These are phyloP conservation scores for Atkinsonella texensis DNA, from an alignment of 2,329 filamentous ascomycete species.

Conservation along the genomic window DNA sequence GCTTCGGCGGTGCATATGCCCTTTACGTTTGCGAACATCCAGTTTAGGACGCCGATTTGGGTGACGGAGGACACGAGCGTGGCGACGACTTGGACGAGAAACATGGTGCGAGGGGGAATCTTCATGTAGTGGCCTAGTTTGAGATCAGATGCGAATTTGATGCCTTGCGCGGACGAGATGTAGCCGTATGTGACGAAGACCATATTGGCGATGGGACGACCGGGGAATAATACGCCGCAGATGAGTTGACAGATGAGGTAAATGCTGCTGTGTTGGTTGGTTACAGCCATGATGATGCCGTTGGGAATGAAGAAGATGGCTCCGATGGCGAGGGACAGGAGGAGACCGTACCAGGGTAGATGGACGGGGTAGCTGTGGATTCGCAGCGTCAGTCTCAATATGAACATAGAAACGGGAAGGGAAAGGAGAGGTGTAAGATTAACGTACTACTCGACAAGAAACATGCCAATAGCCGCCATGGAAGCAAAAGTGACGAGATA, in stretches of 20 bases:
- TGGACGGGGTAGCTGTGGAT: slow-evolving; percentile 57
- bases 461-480: slow-evolving; percentile 71
- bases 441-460: slow-evolving; percentile 70
- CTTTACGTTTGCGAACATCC: slow-evolving; percentile 72
- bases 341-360: slow-evolving; percentile 74
- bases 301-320: slow-evolving; percentile 79
- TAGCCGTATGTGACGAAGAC: slow-evolving; percentile 88
- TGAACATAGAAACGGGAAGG: no score
- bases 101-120: slow-evolving; percentile 67
- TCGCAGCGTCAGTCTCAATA: neutral
- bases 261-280: slow-evolving; percentile 77
- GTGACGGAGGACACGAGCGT: slow-evolving; percentile 67
- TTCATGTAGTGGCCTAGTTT: slow-evolving; percentile 87
- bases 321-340: slow-evolving; percentile 67
- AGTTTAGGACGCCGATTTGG: slow-evolving; percentile 76
- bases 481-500: slow-evolving; percentile 63
- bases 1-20: slow-evolving; percentile 67
- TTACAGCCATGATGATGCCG: slow-evolving; percentile 87
- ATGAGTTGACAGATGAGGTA: slow-evolving; percentile 80
- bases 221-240: slow-evolving; percentile 71
- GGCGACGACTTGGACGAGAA: slow-evolving; percentile 65
- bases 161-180: slow-evolving; percentile 76
- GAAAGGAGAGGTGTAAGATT: slow-evolving; percentile 7
- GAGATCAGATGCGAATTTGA: slow-evolving; percentile 79
- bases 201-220: slow-evolving; percentile 82